phyloP scores from a whole-genome alignment of 257 asterid genomes.

The Parsonsia alboflavescens region DNA sequence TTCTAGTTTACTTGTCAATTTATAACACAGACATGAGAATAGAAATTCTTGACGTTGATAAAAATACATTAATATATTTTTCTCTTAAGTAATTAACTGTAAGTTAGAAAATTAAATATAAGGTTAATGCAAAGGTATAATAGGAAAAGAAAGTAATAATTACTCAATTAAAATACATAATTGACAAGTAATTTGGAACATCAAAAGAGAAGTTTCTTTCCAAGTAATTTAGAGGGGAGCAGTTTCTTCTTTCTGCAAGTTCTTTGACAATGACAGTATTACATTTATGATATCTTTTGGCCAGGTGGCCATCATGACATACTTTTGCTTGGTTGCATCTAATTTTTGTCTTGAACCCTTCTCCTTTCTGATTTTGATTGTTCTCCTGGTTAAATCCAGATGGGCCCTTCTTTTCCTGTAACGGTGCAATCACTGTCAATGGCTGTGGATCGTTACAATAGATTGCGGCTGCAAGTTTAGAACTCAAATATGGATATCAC shows the following conservation, averaged over 20 bases:
- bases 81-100: no score
- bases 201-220: no score
- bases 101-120: no score
- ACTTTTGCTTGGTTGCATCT: neutral
- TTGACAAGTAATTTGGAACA: no score
- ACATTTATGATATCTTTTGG: neutral
- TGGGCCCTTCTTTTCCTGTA: slow-evolving; percentile 72
- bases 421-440: slow-evolving; percentile 74
- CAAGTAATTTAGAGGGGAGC: no score
- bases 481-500: slow-evolving; percentile 1
- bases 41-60: no score
- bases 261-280: neutral
- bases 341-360: neutral
- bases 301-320: neutral
- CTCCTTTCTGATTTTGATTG: neutral
- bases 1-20: no score
- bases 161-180: no score
- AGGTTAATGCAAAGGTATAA: no score
- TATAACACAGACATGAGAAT: no score
- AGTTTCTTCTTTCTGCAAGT: neutral
- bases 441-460: slow-evolving; percentile 73
- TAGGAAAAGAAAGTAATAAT: no score
- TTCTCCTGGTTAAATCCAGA: slow-evolving; percentile 46
- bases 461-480: slow-evolving; percentile 31
- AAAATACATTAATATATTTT: no score